Evolutionary conservation across 108 stramenopile species (phyloP).

Genomic region (Nannochloropsis salina): DNA sequence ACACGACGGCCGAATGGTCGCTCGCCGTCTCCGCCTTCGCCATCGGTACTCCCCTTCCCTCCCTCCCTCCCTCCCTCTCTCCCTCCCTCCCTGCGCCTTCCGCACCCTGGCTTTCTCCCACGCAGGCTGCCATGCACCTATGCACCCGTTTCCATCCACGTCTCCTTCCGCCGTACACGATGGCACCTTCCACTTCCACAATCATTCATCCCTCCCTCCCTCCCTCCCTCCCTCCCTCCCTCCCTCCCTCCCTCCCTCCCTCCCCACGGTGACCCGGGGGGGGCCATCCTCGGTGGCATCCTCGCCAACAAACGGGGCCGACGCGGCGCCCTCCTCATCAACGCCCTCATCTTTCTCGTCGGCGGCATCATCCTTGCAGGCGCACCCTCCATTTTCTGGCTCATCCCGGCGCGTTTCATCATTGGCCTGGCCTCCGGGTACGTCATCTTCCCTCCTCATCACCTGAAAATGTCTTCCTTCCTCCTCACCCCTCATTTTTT

Average conservation of each 20-base stretch:
- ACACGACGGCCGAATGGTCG: conserved; percentile 52
- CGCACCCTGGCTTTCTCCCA: no score
- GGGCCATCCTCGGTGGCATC: conserved; percentile 13
- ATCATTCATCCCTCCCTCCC: no score
- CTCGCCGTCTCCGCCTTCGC: conserved; percentile 53
- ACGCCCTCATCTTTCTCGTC: conserved; percentile 51
- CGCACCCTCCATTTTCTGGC: conserved; percentile 63
- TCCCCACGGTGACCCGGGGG: background rate
- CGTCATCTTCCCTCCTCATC: no score
- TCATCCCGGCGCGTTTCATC: conserved; percentile 73
- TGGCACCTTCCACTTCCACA: no score
- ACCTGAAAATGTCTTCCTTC: background rate
- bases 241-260: background rate
- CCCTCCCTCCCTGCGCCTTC: conserved; percentile 9
- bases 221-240: conserved; percentile 9
- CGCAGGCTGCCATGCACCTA: no score
- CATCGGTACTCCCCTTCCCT: conserved; percentile 39
- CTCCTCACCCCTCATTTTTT: background rate
- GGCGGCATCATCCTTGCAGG: conserved; percentile 44
- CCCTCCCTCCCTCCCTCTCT: background rate
- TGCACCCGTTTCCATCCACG: no score
- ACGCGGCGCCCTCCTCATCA: conserved; percentile 43
- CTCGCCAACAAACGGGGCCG: conserved; percentile 42
- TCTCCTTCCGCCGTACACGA: no score
- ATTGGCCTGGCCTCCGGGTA: conserved; percentile 78